Evolutionary conservation across 352 stramenopile species (phyloP).

Genomic region (Pythium rishiriense): DNA sequence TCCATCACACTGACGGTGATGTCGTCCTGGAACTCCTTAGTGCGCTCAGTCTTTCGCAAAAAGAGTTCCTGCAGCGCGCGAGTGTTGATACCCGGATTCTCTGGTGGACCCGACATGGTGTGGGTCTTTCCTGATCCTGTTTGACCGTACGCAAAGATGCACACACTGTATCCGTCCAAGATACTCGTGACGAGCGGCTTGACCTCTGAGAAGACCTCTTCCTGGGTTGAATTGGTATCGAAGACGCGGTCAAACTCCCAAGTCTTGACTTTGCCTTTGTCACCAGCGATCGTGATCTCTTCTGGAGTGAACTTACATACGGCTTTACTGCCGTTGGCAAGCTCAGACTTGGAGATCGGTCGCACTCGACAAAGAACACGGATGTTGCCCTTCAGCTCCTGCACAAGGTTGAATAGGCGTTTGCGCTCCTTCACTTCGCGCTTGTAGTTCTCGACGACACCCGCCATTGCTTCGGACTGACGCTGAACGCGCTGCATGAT

Average conservation of each 20-base stretch:
- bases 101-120: conserved; percentile 73
- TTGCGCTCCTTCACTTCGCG: conserved; percentile 88
- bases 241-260: conserved; percentile 89
- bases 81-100: conserved; percentile 84
- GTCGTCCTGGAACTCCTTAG: conserved; percentile 81
- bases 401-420: conserved; percentile 94
- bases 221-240: conserved; percentile 70
- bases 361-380: conserved; percentile 96
- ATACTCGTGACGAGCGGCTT: conserved; percentile 82
- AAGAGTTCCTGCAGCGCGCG: conserved; percentile 85
- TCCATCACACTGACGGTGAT: conserved; percentile 93
- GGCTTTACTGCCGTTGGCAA: conserved; percentile 71
- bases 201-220: conserved; percentile 79
- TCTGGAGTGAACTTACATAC: conserved; percentile 80
- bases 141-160: conserved; percentile 90
- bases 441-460: conserved; percentile 89
- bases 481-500: conserved; percentile 70
- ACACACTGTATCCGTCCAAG: conserved; percentile 87
- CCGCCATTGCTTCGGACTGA: conserved; percentile 77
- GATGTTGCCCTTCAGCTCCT: conserved; percentile 97
- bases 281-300: conserved; percentile 74
- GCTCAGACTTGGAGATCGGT: conserved; percentile 84
- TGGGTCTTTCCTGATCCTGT: conserved; percentile 88
- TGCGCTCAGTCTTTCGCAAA: conserved; percentile 58
- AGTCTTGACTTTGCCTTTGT: conserved; percentile 86